Base-by-base conservation (phyloP, 2,329 filamentous ascomycete species). In the Fusarium papillatum region DNA sequence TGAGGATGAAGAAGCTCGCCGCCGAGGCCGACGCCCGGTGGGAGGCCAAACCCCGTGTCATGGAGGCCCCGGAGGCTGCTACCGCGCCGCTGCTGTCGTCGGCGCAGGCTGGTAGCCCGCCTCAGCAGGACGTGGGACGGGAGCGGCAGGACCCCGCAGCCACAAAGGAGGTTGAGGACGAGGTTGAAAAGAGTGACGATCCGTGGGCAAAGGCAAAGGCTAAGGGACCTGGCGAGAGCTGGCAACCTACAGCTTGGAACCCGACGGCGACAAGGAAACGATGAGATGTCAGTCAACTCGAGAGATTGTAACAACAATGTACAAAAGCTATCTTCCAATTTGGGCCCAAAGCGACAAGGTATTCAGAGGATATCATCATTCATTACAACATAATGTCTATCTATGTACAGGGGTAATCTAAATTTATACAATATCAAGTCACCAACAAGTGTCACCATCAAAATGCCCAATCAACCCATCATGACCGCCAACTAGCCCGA, bases 241-340 rank as follows among this genome's bases (percentile, higher is more conserved):
- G 92, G 92, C 91, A 94, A 82, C 93, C 93, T 0, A 81, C 90
- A 60, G 84, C 90, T 5, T 95, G 93, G 93, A 85, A 82, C 7
- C 91, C 91, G 6, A 82, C 83, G 3, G 76, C 85, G n/a, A 66
- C 75, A 14, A 86, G 81, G 76, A 84, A 82, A 71, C 73, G 71
- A 59, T 81, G 69, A 80, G 43, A 48, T 46, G 62, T 41, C 53
- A 22, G 24, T 22, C 38, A 46, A 29, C 24, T 11, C 8, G 55
- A 24, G 13, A 22, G 26, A 55, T 34, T 38, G 73, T 76, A 76
- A 63, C 61, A 74, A 64, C 46, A 76, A 24, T 76, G 73, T 74
- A 71, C 59, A 55, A 50, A 59, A 73, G 26, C 24, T 26, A 43
- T 59, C 50, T 69, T 24, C 62, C 24, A 19, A 61, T 50, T 19